These are phyloP conservation scores for Stereum hirsutum DNA, from an alignment of 1,284 basidiomycete species.

Conservation along the genomic window DNA sequence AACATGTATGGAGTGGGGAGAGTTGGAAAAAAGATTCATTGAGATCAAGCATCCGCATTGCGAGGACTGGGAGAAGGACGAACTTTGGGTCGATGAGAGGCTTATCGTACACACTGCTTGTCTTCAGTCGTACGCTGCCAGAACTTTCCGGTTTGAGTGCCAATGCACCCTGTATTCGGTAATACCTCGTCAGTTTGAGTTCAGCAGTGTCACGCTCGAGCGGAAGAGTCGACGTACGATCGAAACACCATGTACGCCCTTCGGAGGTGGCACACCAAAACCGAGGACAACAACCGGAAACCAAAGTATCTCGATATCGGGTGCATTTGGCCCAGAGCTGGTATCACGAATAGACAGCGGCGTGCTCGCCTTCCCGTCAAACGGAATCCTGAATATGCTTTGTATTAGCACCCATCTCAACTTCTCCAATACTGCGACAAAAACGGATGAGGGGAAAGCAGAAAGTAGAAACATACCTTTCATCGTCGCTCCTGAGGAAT, in stretches of 20 bases:
- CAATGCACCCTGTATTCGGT: constrained; percentile 14
- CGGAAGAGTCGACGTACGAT: constrained; percentile 12
- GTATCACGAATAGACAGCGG: constrained; percentile 11
- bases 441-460: neutral
- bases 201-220: too few species aligned
- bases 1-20: too few species aligned
- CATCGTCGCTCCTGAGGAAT: constrained; percentile 24
- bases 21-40: neutral
- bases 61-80: constrained; percentile 6
- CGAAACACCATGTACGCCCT: constrained; percentile 17
- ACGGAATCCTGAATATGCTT: constrained; percentile 11
- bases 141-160: constrained; percentile 18
- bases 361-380: constrained; percentile 6
- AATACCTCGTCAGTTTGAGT: too few species aligned
- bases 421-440: too few species aligned
- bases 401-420: neutral
- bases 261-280: constrained; percentile 9
- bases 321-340: constrained; percentile 20
- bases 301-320: constrained; percentile 28
- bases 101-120: constrained; percentile 23
- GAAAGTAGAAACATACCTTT: constrained; percentile 14
- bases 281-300: constrained; percentile 20
- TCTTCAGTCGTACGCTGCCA: constrained; percentile 26
- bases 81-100: constrained; percentile 33
- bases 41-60: constrained; percentile 6